Evolutionary conservation across 2,329 filamentous ascomycete genomes (phyloP).

Genomic region (Cytospora schulzeri): DNA sequence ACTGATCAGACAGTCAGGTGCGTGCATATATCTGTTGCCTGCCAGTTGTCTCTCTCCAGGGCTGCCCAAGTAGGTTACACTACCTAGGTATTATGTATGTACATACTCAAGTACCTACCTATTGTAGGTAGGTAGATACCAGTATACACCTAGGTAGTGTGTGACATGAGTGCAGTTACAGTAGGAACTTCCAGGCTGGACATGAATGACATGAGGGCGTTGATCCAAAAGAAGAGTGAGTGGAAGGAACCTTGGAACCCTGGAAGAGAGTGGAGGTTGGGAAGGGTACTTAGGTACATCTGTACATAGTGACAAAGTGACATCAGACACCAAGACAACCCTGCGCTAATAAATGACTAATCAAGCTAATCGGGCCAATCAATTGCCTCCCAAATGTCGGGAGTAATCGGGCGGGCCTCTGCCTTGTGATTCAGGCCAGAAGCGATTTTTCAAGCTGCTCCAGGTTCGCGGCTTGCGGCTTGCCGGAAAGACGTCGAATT

Average conservation of each 20-base stretch:
- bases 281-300: neutral
- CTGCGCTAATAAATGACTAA: slow-evolving; percentile 12
- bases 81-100: no score
- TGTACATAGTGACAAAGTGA: no score
- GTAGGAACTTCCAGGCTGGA: no score
- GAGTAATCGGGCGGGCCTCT: slow-evolving; percentile 12
- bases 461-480: slow-evolving; percentile 12
- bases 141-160: neutral
- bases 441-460: slow-evolving; percentile 20
- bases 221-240: neutral
- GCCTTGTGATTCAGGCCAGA: slow-evolving; percentile 22
- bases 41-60: no score
- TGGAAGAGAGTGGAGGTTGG: neutral
- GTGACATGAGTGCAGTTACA: neutral
- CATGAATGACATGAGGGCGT: neutral
- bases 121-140: no score
- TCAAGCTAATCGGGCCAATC: slow-evolving; percentile 8
- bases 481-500: slow-evolving; percentile 25
- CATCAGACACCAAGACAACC: slow-evolving; percentile 1
- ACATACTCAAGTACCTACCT: no score
- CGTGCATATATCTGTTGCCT: neutral
- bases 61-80: no score
- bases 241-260: neutral
- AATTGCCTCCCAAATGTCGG: slow-evolving; percentile 11
- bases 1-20: no score